These are phyloP conservation scores for Globisporangium mamillatum DNA, from an alignment of 352 stramenopile species.

Conservation along the genomic window DNA sequence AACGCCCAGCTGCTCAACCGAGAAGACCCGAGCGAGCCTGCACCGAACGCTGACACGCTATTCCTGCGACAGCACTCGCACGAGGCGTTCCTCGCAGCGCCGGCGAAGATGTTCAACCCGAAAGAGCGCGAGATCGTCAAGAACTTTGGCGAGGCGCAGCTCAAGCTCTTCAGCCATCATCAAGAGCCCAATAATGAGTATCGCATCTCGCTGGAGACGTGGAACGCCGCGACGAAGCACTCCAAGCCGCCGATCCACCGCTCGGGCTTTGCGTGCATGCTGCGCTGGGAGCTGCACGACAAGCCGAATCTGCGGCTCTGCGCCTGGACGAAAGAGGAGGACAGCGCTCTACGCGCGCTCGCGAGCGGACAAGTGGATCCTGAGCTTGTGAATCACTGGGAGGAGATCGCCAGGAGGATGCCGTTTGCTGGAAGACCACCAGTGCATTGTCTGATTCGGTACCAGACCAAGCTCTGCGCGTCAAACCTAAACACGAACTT, in stretches of 20 bases:
- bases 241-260: conserved; percentile 40
- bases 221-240: conserved; percentile 43
- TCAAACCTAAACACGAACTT: conserved; percentile 44
- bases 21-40: conserved; percentile 32
- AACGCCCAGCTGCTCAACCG: not conserved
- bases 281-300: conserved; percentile 75
- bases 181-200: not conserved
- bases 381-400: conserved; percentile 45
- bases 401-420: conserved; percentile 47
- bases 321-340: conserved; percentile 59
- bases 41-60: conserved; percentile 48
- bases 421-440: conserved; percentile 40
- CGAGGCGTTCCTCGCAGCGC: conserved; percentile 49
- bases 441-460: conserved; percentile 53
- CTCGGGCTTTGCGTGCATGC: conserved; percentile 64
- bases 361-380: conserved; percentile 39
- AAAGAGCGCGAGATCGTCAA: conserved; percentile 57
- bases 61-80: conserved; percentile 52
- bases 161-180: conserved; percentile 18
- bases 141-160: conserved; percentile 40
- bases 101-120: conserved; percentile 47
- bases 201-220: conserved; percentile 38
- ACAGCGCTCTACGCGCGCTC: conserved; percentile 33
- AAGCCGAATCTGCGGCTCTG: conserved; percentile 44
- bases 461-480: conserved; percentile 48